Base-by-base conservation (phyloP, 1,284 basidiomycete genomes). In the Bondarzewia mesenterica region DNA sequence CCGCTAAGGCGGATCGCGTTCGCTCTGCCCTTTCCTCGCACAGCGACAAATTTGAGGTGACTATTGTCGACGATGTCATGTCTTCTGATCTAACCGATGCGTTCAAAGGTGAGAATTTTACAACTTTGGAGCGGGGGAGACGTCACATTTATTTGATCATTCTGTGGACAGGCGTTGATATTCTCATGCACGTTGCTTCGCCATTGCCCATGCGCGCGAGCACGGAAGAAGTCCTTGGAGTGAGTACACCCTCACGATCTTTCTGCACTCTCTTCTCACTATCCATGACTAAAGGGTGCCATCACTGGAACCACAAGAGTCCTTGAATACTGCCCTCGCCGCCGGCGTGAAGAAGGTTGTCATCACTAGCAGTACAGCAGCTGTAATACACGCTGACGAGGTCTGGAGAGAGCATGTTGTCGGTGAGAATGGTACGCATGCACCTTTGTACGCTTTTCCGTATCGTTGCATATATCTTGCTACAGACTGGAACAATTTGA, bases 401-500 rank as follows among this genome's bases (percentile, higher is more conserved):
- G 5, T 25, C 15, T 21, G 18, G 22, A 7, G n/a, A 2, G 38
- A 32, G 15, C 37, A 25, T 12, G 29, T 16, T 8, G 16, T 47
- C 25, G 29, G 14, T 16, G 46, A 47, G 15, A 39, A 16, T n/a
- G 46, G 46, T 41, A 14, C 5, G 35, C 20, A 15, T 40, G 38
- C 14, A 40, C 21, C 12, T 40, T 40, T 10, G 20, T 18, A 18
- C 16, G 10, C 7, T 18, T 40, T 32, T 32, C 12, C 29, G 29
- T 8, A 40, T 16, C 38, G 20, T 40, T 4, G 21, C 14, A 3
- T 18, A 16, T 4, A 21, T 22, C 15, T 10, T 10, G 8, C 4
- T 26, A 16, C 26, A 51, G 50, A 25, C 10, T 42, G 44, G 50
- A 51, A 38, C 25, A n/a, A 40, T 2, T 21, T 29, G 18, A 49